Percentiles rank a stretch among this genome's conserved stretches.
These are phyloP conservation scores for Thraustochytrium sp. DNA, from an alignment of 352 stramenopile genomes.

Conservation along the genomic window DNA sequence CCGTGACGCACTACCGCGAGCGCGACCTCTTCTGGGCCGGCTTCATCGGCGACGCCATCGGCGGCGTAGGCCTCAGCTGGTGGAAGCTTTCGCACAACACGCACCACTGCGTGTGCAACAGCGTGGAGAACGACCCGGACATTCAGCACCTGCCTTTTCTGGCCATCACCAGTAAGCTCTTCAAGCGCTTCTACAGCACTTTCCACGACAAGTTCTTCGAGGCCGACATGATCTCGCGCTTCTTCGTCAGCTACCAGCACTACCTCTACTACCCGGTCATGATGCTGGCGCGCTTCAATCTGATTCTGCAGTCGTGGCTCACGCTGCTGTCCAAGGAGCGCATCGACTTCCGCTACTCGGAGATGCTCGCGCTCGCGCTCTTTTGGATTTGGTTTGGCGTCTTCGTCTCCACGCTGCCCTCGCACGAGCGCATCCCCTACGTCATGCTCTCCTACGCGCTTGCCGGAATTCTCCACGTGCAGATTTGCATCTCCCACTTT, in stretches of 20 bases:
- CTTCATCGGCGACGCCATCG: slow-evolving; percentile 55
- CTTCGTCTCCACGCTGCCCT: slow-evolving; percentile 50
- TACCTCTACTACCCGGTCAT: slow-evolving; percentile 70
- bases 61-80: slow-evolving; percentile 60
- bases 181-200: slow-evolving; percentile 58
- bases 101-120: slow-evolving; percentile 68
- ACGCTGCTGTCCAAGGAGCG: slow-evolving; percentile 52
- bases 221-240: slow-evolving; percentile 51
- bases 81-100: slow-evolving; percentile 72
- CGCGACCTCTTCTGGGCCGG: slow-evolving; percentile 54
- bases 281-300: slow-evolving; percentile 65
- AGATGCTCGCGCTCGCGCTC: slow-evolving; percentile 53
- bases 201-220: slow-evolving; percentile 58
- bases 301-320: slow-evolving; percentile 64
- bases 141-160: slow-evolving; percentile 74
- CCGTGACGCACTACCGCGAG: slow-evolving; percentile 54
- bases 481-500: slow-evolving; percentile 71
- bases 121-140: slow-evolving; percentile 66
- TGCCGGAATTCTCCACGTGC: slow-evolving; percentile 68
- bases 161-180: slow-evolving; percentile 56
- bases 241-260: slow-evolving; percentile 68
- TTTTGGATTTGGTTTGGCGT: slow-evolving; percentile 54
- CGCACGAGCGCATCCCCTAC: slow-evolving; percentile 53
- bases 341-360: slow-evolving; percentile 48
- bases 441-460: slow-evolving; percentile 63